These are phyloP conservation scores for Pisolithus tinctorius DNA, from an alignment of 768 basidiomycete species.

Conservation along the genomic window DNA sequence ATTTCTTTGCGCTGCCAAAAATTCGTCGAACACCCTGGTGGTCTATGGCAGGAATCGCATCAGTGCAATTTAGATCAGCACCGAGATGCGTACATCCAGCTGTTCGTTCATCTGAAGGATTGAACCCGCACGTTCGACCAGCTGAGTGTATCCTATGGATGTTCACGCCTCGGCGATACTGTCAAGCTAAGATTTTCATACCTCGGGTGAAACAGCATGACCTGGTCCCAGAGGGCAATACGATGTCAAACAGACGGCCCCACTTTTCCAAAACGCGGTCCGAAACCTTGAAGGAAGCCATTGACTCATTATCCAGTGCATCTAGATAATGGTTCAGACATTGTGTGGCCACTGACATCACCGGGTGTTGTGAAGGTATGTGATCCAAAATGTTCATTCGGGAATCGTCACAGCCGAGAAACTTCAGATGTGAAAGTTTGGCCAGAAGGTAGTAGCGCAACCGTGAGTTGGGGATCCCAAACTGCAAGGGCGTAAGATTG, in stretches of 20 bases:
- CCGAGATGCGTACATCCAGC: conserved; percentile 45
- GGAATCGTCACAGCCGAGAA: conserved; percentile 19
- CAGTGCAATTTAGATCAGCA: background rate
- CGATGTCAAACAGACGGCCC: conserved; percentile 78
- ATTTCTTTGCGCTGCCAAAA: conserved; percentile 38
- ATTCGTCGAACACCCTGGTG: conserved; percentile 47
- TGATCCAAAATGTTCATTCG: conserved; percentile 36
- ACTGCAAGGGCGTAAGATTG: conserved; percentile 69
- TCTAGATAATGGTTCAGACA: conserved; percentile 11
- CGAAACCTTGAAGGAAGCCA: conserved; percentile 37
- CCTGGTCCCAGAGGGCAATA: conserved; percentile 50
- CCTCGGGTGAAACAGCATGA: conserved; percentile 82
- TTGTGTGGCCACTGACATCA: conserved; percentile 11
- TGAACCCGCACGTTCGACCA: conserved; percentile 70
- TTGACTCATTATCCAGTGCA: conserved; percentile 6
- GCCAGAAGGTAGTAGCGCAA: conserved; percentile 77
- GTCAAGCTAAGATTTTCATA: conserved; percentile 16
- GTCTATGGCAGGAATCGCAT: conserved; percentile 40
- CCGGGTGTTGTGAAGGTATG: conserved; percentile 43
- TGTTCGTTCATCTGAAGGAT: conserved; percentile 65
- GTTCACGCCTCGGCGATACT: too few species aligned
- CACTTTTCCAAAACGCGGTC: conserved; percentile 64
- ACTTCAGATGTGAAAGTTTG: conserved; percentile 38
- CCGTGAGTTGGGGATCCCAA: conserved; percentile 77
- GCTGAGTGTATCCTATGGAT: background rate